These are phyloP conservation scores for Cenococcum geophilum DNA, from an alignment of 495 filamentous ascomycete genomes.

Conservation along the genomic window DNA sequence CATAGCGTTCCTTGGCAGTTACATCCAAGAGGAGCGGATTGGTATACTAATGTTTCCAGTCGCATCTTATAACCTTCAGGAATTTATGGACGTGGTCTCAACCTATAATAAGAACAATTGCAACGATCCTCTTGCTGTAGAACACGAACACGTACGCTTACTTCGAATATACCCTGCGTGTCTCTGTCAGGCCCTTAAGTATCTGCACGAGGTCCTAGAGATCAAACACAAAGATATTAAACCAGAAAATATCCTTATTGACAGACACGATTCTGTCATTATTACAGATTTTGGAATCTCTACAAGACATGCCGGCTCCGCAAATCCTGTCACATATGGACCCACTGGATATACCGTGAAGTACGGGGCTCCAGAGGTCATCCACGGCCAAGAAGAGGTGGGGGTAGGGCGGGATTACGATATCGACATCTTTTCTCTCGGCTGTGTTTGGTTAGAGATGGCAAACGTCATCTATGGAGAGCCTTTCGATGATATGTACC, in stretches of 20 bases:
- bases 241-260: slow-evolving; percentile 37
- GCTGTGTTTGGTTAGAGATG: not conserved
- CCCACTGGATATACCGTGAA: too few relatives aligned
- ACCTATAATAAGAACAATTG: not conserved
- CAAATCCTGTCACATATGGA: too few relatives aligned
- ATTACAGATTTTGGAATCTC: slow-evolving; percentile 37
- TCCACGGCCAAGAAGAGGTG: too few relatives aligned
- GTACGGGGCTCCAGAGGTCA: too few relatives aligned
- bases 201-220: slow-evolving; percentile 13
- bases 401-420: too few relatives aligned
- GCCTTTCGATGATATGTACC: too few relatives aligned
- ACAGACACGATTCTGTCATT: slow-evolving; percentile 27
- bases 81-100: not conserved
- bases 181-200: not conserved
- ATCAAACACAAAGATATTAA: slow-evolving; percentile 39
- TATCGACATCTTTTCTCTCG: not conserved
- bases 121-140: too few relatives aligned
- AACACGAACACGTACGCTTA: slow-evolving; percentile 16
- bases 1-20: not conserved
- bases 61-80: not conserved
- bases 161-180: slow-evolving; percentile 11
- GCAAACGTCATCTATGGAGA: not conserved
- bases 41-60: not conserved
- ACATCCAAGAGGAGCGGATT: not conserved
- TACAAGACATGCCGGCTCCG: not conserved